A percentile compares a stretch with the other conserved stretches of the same genome.
Conservation (phyloP, 352 stramenopile genomes). For the Phytophthora parvispora region DNA sequence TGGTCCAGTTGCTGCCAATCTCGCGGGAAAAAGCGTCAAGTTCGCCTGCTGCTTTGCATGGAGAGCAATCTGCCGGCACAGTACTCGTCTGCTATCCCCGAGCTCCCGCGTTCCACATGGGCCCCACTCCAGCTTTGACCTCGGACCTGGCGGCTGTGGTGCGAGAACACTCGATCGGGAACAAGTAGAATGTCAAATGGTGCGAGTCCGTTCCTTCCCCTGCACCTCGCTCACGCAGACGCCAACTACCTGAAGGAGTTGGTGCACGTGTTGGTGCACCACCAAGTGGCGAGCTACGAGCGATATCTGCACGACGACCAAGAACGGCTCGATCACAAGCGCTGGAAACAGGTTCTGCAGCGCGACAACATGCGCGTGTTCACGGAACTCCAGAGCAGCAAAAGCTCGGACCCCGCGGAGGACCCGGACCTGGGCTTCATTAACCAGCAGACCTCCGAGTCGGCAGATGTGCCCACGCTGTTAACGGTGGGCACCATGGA, state of each 20-base stretch:
- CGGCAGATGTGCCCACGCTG: constrained; percentile 30
- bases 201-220: constrained; percentile 36
- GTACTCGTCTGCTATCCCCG: background rate
- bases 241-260: constrained; percentile 37
- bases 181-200: background rate
- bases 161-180: background rate
- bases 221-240: constrained; percentile 29
- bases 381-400: constrained; percentile 16
- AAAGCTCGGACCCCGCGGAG: background rate
- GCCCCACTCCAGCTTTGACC: constrained; percentile 16
- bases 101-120: background rate
- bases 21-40: constrained; percentile 26
- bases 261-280: constrained; percentile 37
- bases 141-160: constrained; percentile 2
- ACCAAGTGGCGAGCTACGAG: constrained; percentile 40
- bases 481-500: constrained; percentile 36
- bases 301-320: constrained; percentile 35
- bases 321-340: constrained; percentile 31
- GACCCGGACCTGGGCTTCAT: constrained; percentile 1
- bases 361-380: constrained; percentile 42
- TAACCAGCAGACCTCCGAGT: constrained; percentile 16
- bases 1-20: constrained; percentile 23
- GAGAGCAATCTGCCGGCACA: background rate
- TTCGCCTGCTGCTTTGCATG: constrained; percentile 1
- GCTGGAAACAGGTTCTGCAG: constrained; percentile 41